These are phyloP conservation scores for Sporothrix humicola DNA, from an alignment of 2,329 filamentous ascomycete genomes.

Conservation along the genomic window DNA sequence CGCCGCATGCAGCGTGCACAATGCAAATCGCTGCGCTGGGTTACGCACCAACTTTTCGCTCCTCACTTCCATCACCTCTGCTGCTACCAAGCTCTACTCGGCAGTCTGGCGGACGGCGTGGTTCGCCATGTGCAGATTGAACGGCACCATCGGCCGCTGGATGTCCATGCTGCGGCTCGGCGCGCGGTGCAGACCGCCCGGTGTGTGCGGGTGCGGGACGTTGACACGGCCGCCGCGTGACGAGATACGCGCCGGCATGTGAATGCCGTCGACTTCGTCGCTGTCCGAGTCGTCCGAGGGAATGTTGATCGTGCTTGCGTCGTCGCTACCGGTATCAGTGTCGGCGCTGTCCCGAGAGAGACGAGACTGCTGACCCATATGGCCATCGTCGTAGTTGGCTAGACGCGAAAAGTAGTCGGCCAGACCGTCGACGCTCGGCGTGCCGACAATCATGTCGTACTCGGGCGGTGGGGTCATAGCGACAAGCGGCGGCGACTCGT, in stretches of 20 bases:
- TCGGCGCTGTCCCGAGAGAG: not conserved
- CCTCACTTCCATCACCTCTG: not conserved
- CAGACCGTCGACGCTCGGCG: conserved; percentile 68
- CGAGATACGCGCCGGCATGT: conserved; percentile 51
- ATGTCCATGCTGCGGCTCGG: conserved; percentile 65
- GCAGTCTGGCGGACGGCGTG: conserved; percentile 3
- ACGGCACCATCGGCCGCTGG: conserved; percentile 48
- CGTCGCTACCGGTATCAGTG: conserved; percentile 33
- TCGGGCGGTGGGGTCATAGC: conserved; percentile 78
- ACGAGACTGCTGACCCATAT: too few species aligned
- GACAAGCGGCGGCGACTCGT: conserved; percentile 68
- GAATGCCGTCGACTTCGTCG: conserved; percentile 42
- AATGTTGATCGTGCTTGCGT: not conserved
- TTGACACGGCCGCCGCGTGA: conserved; percentile 62
- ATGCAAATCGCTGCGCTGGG: not conserved
- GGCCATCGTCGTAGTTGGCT: conserved; percentile 67
- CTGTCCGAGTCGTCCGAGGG: conserved; percentile 50
- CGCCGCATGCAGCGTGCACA: not conserved
- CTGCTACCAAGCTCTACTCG: not conserved
- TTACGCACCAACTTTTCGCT: not conserved
- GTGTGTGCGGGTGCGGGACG: conserved; percentile 62
- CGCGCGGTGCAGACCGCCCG: conserved; percentile 55
- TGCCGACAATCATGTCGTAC: conserved; percentile 79
- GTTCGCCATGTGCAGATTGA: conserved; percentile 45
- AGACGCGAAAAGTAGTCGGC: conserved; percentile 88